Base-by-base conservation (phyloP, 2,329 filamentous ascomycete genomes). In the Cladosporium sphaerospermum region DNA sequence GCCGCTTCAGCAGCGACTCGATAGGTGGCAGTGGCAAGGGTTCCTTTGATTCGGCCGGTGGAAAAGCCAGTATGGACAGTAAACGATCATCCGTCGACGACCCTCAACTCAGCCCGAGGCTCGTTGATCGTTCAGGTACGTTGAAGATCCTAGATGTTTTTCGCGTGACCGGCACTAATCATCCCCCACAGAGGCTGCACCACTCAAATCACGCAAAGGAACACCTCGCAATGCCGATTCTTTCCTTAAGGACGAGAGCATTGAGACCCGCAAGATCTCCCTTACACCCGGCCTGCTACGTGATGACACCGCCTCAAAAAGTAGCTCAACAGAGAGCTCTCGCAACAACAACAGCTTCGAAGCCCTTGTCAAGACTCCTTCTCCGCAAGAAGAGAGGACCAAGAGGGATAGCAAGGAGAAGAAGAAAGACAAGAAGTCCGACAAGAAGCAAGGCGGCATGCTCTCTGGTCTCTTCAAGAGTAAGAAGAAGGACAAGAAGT, bases 251-350 rank as follows among this genome's bases (percentile, higher is more conserved):
- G 93, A 97, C 65, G 92, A 99, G 65, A 89, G 83, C 32, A 86
- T 89, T 36, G 93, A 97, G 70, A 96, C 93, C 2, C 90, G 95
- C 71, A 97, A 97, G 74, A 97, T 99, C 61, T 95, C 91, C 0
- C 80, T 99, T 42, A 99, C 93, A 3, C 93, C 93, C 1, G 95
- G 95, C 61, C 73, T 99, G 50, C 75, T 97, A 39, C 84, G 92
- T 40, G 92, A 97, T 60, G 91, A 96, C 59, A 74, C 75, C 64
- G 69, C 4, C 33, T 62, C 56, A 31, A 57, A 56, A 44, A 65
- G 59, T 63, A 67, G 54, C 62, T 70, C 45, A 61, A 67, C 65
- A 31, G 72, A 76, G 55, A 77, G 83, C 76, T 62, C 63, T 67
- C 54, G 65, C n/a, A 65, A 58, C 13, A 65, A 58, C 11, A 82